phyloP scores from a whole-genome alignment of 73 alveolate genomes.

The Strombidium stylifer region DNA sequence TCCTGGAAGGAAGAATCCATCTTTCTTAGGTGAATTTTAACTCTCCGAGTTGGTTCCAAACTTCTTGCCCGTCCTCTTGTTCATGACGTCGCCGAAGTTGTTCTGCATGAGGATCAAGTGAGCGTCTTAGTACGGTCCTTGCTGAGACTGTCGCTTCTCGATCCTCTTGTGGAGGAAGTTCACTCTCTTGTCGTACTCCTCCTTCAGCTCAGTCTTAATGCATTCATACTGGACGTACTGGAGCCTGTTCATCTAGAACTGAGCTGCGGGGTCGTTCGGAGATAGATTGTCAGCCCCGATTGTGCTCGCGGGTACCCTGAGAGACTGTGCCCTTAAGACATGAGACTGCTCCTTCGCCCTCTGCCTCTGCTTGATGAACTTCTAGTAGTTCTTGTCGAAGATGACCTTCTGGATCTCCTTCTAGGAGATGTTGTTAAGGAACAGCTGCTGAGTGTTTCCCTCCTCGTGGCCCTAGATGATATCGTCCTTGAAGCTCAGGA shows the following conservation, averaged over 20 bases:
- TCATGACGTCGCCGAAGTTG: no score
- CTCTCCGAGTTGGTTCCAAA: no score
- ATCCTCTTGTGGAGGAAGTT: neutral
- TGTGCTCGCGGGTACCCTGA: no score
- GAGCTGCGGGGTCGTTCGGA: neutral
- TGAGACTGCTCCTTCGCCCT: neutral
- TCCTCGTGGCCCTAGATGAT: neutral
- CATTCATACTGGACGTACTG: slow-evolving; percentile 27
- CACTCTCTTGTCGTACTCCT: slow-evolving; percentile 31
- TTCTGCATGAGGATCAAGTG: no score
- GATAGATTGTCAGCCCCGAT: no score
- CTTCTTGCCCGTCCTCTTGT: no score
- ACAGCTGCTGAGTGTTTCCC: no score
- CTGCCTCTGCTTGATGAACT: slow-evolving; percentile 10
- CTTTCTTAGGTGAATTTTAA: no score
- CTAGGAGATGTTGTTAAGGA: slow-evolving; percentile 7
- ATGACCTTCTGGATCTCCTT: slow-evolving; percentile 31
- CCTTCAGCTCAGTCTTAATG: slow-evolving; percentile 29
- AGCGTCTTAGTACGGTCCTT: no score
- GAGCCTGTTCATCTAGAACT: neutral
- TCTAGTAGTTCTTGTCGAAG: slow-evolving; percentile 23
- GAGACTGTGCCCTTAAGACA: no score
- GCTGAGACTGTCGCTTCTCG: no score
- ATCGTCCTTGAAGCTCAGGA: slow-evolving; percentile 18
- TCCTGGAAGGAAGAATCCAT: no score